Evolutionary conservation across 2,329 filamentous ascomycete species (phyloP).

Genomic region (Aspergillus glaucus): DNA sequence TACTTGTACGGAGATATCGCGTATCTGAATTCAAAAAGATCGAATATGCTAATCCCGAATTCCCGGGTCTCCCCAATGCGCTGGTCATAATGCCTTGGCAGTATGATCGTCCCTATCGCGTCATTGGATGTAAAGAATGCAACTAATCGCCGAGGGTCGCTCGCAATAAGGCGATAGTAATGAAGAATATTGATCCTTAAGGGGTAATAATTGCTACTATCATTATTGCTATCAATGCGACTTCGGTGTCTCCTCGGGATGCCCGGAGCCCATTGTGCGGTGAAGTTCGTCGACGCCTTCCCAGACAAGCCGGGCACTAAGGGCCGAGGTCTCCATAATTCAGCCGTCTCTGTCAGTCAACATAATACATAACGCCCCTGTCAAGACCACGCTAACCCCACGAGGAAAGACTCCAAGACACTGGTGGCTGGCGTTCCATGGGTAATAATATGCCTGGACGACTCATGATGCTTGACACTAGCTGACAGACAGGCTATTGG

Average conservation of each 20-base stretch:
- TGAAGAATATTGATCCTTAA: not conserved
- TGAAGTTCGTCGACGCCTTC: not conserved
- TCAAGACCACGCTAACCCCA: not conserved
- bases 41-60: too few relatives aligned
- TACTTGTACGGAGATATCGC: too few relatives aligned
- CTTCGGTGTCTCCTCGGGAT: not conserved
- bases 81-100: too few relatives aligned
- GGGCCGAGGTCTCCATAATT: not conserved
- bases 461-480: not conserved
- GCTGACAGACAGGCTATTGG: not conserved
- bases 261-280: not conserved
- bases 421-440: not conserved
- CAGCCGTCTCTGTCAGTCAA: not conserved
- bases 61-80: too few relatives aligned
- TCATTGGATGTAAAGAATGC: not conserved
- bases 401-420: not conserved
- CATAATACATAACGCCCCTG: not conserved
- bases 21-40: too few relatives aligned
- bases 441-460: not conserved
- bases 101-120: not conserved
- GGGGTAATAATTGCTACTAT: not conserved
- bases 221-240: not conserved
- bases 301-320: not conserved
- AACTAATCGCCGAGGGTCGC: not conserved
- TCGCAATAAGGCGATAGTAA: not conserved